Evolutionary conservation across 768 basidiomycete species (phyloP), one percentile per base, ranked within the genome.

Genomic region (Coprinopsis marcescibilis): DNA sequence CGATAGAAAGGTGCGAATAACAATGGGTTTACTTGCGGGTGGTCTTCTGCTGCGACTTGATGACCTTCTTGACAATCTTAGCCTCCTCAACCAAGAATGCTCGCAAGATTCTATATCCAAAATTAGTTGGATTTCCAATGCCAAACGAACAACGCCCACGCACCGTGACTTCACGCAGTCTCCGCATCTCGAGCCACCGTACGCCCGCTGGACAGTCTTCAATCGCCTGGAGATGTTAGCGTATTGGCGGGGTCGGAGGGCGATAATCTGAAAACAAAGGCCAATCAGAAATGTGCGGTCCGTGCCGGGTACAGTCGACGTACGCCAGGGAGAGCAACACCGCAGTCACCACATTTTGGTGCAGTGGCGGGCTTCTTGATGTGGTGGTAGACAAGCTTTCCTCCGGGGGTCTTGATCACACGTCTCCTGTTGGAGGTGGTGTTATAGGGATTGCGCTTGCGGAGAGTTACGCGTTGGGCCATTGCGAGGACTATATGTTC

Each of bases 21-120:
- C 41, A 55, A 50, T 38, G 33, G 25, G 40, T 62, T 59, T 72
- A 73, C 61, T 75, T 73, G 60, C 70, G 67, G 37, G 65, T 55
- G 29, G 60, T 64, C 61, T 76, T 76, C 66, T 80, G 71, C 69
- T 89, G 90, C 63, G 86, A 85, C 77, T 96, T 96, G 78, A 97
- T 93, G 58, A 98, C 95, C 72, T 81, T 86, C 85, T 99, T 99
- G 64, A 99, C 96, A 60, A 99, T 98, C 78, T 98, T 98, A 36
- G 96, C 96, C 76, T 99, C 96, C 77, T 98, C 96, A 32, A 99
- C 89, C 51, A 99, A 72, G 84, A 99, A 99, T 53, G 96, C 93
- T 50, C 96, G 89, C 58, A 98, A 85, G 59, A 99, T 94, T 53
- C 96, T 97, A 53, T 0, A 41, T 6, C 2, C 21, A 17, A 27